Conservation (phyloP, 2,329 filamentous ascomycete species). For the Cytospora schulzeri region DNA sequence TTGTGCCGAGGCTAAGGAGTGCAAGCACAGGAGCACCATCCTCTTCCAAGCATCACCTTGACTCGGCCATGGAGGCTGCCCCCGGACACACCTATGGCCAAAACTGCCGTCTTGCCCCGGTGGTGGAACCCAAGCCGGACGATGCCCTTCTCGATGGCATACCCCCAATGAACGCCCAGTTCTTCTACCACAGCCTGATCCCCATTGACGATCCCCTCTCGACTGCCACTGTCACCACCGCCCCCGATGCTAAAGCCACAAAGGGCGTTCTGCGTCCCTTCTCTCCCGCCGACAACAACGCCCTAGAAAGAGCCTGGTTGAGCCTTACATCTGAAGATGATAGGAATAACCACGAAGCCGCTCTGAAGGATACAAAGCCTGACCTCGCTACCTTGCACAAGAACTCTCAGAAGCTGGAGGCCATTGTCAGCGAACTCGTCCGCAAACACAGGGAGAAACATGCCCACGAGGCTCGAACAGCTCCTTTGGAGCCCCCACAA, state of each 20-base stretch:
- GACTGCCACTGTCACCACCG: conserved; percentile 54
- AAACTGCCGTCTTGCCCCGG: conserved; percentile 58
- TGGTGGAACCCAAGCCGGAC: conserved; percentile 41
- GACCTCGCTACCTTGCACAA: conserved; percentile 39
- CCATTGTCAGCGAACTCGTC: conserved; percentile 48
- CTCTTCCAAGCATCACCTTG: neutral
- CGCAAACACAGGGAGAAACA: conserved; percentile 52
- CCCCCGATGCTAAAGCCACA: conserved; percentile 53
- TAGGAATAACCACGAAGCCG: conserved; percentile 49
- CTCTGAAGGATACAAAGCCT: conserved; percentile 37
- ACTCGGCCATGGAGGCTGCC: conserved; percentile 11
- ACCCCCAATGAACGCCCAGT: conserved; percentile 69
- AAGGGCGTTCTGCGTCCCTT: conserved; percentile 75
- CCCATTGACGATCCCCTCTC: conserved; percentile 90
- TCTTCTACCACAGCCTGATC: conserved; percentile 81
- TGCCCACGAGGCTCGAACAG: conserved; percentile 38
- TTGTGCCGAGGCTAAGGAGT: neutral
- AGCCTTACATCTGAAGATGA: conserved; percentile 55
- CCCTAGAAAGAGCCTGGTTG: conserved; percentile 78
- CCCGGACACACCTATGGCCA: conserved; percentile 59
- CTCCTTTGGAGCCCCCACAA: conserved; percentile 34
- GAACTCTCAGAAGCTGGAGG: conserved; percentile 41
- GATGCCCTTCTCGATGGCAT: conserved; percentile 46
- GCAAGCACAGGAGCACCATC: neutral
- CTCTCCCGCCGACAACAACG: conserved; percentile 74